phyloP scores from a whole-genome alignment of 2,329 filamentous ascomycete species.

The Pestalotiopsis fici region DNA sequence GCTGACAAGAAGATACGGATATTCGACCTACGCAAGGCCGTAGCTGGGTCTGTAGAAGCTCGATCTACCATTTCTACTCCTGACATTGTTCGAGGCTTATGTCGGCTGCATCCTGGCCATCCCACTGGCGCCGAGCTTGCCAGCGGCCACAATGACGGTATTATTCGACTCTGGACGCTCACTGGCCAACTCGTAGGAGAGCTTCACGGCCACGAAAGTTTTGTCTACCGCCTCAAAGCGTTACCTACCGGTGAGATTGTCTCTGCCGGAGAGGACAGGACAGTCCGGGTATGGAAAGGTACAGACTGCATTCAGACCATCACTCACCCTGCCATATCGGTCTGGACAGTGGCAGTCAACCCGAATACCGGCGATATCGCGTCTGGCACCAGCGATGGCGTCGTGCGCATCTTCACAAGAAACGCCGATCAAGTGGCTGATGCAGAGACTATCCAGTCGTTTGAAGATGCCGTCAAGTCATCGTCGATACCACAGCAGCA shows the following conservation, averaged over 20 bases:
- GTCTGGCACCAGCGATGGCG: conserved; percentile 86
- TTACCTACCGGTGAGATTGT: conserved; percentile 85
- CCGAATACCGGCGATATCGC: conserved; percentile 85
- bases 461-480: conserved; percentile 78
- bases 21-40: conserved; percentile 69
- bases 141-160: conserved; percentile 89
- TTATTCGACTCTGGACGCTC: conserved; percentile 85
- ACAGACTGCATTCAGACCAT: conserved; percentile 89
- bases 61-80: conserved; percentile 62
- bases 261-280: conserved; percentile 93
- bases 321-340: conserved; percentile 93
- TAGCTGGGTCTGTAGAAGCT: conserved; percentile 54
- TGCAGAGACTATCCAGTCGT: conserved; percentile 66
- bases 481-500: conserved; percentile 90
- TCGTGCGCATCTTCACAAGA: conserved; percentile 83
- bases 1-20: conserved; percentile 89
- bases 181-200: conserved; percentile 75
- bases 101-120: conserved; percentile 74
- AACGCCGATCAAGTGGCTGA: conserved; percentile 70
- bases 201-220: conserved; percentile 87
- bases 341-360: conserved; percentile 90
- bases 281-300: conserved; percentile 84
- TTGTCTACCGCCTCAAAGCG: conserved; percentile 83
- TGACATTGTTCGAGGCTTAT: conserved; percentile 87
- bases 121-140: conserved; percentile 88